phyloP scores from a whole-genome alignment of 352 stramenopile species.

The Phytophthora chlamydospora region DNA sequence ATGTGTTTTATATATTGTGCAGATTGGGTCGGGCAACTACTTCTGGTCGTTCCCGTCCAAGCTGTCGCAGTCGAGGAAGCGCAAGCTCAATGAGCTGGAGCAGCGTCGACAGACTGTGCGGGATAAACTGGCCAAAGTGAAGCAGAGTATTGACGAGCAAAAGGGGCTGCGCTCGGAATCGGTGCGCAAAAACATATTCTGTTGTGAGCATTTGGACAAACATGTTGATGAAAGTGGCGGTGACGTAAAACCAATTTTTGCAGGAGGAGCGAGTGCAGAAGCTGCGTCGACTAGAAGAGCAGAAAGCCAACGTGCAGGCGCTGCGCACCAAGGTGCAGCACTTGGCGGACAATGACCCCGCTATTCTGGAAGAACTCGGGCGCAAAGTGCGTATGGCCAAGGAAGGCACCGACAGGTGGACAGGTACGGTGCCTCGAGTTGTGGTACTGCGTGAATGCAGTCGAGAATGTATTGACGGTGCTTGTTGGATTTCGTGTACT shows the following conservation, averaged over 20 bases:
- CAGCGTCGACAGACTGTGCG: slow-evolving; percentile 45
- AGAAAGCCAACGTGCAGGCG: slow-evolving; percentile 56
- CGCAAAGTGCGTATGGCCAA: slow-evolving; percentile 70
- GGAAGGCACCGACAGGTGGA: slow-evolving; percentile 77
- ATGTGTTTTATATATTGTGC: slow-evolving; percentile 3
- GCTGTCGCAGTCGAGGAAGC: slow-evolving; percentile 77
- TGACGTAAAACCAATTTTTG: slow-evolving; percentile 3
- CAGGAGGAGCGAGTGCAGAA: slow-evolving; percentile 73
- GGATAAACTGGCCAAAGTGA: slow-evolving; percentile 57
- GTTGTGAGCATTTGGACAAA: not conserved
- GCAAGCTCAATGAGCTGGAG: slow-evolving; percentile 72
- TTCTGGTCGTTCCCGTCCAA: slow-evolving; percentile 91
- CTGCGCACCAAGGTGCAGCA: slow-evolving; percentile 64
- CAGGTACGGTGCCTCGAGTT: slow-evolving; percentile 37
- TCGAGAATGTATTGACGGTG: not conserved
- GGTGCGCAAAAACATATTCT: slow-evolving; percentile 28
- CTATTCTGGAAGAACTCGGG: slow-evolving; percentile 67
- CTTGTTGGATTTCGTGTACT: not conserved
- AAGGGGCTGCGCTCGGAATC: slow-evolving; percentile 60
- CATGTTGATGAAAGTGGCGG: slow-evolving; percentile 1
- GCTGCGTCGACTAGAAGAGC: slow-evolving; percentile 54
- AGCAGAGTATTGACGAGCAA: slow-evolving; percentile 57
- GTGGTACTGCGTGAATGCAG: too few relatives aligned
- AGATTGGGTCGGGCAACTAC: slow-evolving; percentile 89
- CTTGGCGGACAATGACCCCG: slow-evolving; percentile 77